A percentile compares a stretch with the other conserved stretches of the same genome.
Conservation (phyloP, 805 yeast genomes). For the Diddensiella transvaalensis region DNA sequence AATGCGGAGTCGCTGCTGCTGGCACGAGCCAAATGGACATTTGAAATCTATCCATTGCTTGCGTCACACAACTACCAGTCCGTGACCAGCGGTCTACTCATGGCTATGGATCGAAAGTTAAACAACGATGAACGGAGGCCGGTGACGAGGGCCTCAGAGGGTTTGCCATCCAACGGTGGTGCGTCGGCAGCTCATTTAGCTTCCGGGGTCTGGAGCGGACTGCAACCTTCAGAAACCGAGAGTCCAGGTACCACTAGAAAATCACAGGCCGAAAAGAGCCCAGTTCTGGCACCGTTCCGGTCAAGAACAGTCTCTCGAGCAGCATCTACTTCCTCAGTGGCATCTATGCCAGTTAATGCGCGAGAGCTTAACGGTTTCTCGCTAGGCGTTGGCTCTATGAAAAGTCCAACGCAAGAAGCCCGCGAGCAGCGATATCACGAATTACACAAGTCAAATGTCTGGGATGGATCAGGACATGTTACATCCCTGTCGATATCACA, state of each 20-base stretch:
- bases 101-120: too few relatives aligned
- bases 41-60: too few relatives aligned
- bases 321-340: background rate
- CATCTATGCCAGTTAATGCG: background rate
- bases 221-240: too few relatives aligned
- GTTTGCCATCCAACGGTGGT: too few relatives aligned
- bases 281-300: slow-evolving; percentile 5
- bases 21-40: too few relatives aligned
- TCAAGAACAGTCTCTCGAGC: background rate
- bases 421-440: background rate
- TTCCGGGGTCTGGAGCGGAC: background rate
- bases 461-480: slow-evolving; percentile 1
- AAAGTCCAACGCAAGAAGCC: background rate
- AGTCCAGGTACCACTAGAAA: too few relatives aligned
- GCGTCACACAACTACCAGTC: too few relatives aligned
- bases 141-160: too few relatives aligned
- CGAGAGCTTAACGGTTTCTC: background rate
- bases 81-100: too few relatives aligned
- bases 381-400: background rate
- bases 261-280: background rate
- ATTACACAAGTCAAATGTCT: background rate
- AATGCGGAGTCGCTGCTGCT: too few relatives aligned
- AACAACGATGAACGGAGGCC: too few relatives aligned
- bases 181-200: too few relatives aligned
- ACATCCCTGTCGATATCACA: background rate